phyloP scores from a whole-genome alignment of 176 grass and related monocot species.

The Alopecurus myosuroides region DNA sequence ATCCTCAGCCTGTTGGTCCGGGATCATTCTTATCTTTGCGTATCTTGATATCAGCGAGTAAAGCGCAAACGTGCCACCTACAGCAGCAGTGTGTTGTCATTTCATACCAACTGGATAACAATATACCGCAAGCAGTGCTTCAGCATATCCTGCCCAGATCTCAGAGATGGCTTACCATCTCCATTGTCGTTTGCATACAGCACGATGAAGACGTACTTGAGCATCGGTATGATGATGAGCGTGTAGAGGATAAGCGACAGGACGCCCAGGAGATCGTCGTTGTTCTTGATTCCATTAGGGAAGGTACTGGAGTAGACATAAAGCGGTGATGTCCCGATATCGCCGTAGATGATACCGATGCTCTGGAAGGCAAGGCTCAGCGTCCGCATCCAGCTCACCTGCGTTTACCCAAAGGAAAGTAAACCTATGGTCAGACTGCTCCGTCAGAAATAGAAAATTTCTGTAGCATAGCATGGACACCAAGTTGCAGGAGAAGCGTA shows the following conservation, averaged over 20 bases:
- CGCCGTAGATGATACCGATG: slow-evolving; percentile 7
- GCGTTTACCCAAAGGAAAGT: too few species aligned
- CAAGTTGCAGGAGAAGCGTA: neutral
- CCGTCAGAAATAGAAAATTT: too few species aligned
- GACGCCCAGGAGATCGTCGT: slow-evolving; percentile 1
- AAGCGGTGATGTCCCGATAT: neutral
- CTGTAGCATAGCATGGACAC: too few species aligned
- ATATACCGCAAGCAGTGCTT: neutral
- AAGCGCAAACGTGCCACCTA: slow-evolving; percentile 78
- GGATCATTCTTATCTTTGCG: slow-evolving; percentile 56
- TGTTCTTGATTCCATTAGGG: slow-evolving; percentile 1
- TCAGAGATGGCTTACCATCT: slow-evolving; percentile 33
- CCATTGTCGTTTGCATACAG: neutral
- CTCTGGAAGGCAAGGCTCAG: neutral
- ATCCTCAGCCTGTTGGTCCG: slow-evolving; percentile 72
- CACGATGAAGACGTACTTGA: slow-evolving; percentile 13
- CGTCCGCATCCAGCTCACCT: too few species aligned
- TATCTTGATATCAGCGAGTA: slow-evolving; percentile 71
- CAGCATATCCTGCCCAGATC: neutral
- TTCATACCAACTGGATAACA: too few species aligned
- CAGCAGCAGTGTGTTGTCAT: neutral
- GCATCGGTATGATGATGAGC: slow-evolving; percentile 4
- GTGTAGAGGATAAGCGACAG: slow-evolving; percentile 11
- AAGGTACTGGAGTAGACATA: slow-evolving; percentile 10
- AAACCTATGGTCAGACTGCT: neutral